These are phyloP conservation scores for Boletus edulis DNA, from an alignment of 768 basidiomycete genomes.

Conservation along the genomic window DNA sequence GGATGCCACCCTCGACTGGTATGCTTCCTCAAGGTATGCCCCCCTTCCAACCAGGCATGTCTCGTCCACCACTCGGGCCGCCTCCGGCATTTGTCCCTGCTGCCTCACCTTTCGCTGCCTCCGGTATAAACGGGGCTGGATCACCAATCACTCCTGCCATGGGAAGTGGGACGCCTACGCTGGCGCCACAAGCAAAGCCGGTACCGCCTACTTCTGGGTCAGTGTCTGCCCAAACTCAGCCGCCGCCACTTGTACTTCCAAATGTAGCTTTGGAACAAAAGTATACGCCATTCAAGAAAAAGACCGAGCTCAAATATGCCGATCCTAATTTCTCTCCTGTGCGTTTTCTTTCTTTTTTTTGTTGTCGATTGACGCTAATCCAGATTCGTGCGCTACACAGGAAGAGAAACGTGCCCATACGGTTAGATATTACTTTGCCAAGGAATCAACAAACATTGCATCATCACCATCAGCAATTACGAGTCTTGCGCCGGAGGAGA, in stretches of 20 bases:
- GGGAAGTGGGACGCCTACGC: slow-evolving; percentile 28
- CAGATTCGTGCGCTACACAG: slow-evolving; percentile 35
- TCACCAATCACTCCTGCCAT: slow-evolving; percentile 13
- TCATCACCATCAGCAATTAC: slow-evolving; percentile 24
- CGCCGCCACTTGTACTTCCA: slow-evolving; percentile 44
- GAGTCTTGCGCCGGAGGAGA: slow-evolving; percentile 46
- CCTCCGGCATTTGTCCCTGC: slow-evolving; percentile 38
- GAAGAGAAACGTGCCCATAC: slow-evolving; percentile 74
- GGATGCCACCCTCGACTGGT: slow-evolving; percentile 32
- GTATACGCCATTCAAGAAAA: slow-evolving; percentile 74
- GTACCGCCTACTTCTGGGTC: slow-evolving; percentile 23
- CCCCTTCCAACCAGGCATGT: slow-evolving; percentile 38
- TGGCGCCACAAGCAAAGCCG: not conserved
- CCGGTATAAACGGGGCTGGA: slow-evolving; percentile 21
- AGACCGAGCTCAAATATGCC: slow-evolving; percentile 66
- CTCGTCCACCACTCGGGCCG: slow-evolving; percentile 31
- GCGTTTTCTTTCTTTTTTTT: slow-evolving; percentile 23
- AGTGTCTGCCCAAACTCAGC: slow-evolving; percentile 23
- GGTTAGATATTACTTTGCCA: slow-evolving; percentile 57
- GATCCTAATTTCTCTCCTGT: slow-evolving; percentile 83
- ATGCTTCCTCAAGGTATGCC: slow-evolving; percentile 37
- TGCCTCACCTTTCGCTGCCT: slow-evolving; percentile 29
- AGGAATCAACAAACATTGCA: slow-evolving; percentile 34
- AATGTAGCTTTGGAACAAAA: slow-evolving; percentile 58
- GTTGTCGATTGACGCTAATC: not conserved